Percentiles rank a stretch among this genome's conserved stretches.
These are phyloP conservation scores for Solanum ossicruentum DNA, from an alignment of 257 asterid species.

Conservation along the genomic window DNA sequence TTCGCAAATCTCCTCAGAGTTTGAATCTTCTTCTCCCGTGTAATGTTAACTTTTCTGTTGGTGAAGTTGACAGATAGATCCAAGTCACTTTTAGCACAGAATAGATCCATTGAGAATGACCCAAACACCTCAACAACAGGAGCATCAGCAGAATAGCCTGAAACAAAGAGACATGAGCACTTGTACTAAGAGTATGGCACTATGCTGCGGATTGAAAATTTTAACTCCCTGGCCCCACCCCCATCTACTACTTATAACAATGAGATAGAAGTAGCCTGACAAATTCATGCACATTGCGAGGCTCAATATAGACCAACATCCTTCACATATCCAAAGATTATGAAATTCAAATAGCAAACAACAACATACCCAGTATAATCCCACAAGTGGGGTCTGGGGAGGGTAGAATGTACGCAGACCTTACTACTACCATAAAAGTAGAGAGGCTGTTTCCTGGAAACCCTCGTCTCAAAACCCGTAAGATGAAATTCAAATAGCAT, in stretches of 20 bases:
- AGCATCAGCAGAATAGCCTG: constrained; percentile 41
- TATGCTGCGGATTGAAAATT: background rate
- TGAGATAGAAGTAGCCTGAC: background rate
- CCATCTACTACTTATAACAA: background rate
- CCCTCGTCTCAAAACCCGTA: too few species aligned
- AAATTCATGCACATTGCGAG: background rate
- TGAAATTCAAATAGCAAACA: background rate
- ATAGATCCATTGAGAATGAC: constrained; percentile 86
- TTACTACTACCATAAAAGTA: too few species aligned
- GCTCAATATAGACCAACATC: background rate
- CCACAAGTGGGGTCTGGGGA: too few species aligned
- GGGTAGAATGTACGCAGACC: too few species aligned
- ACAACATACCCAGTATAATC: too few species aligned
- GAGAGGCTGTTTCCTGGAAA: too few species aligned
- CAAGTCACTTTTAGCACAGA: constrained; percentile 60
- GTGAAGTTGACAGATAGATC: constrained; percentile 78
- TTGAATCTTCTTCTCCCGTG: constrained; percentile 72
- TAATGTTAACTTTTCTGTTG: constrained; percentile 14
- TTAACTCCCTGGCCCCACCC: background rate
- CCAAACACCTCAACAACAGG: constrained; percentile 85
- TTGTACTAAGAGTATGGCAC: background rate
- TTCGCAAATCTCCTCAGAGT: constrained; percentile 67
- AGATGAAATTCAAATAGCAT: background rate
- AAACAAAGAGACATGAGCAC: background rate
- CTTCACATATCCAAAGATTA: background rate